Percentiles rank a stretch among this genome's conserved stretches.
Conservation (phyloP, 2,329 filamentous ascomycete genomes). For the Orbilia javanica region DNA sequence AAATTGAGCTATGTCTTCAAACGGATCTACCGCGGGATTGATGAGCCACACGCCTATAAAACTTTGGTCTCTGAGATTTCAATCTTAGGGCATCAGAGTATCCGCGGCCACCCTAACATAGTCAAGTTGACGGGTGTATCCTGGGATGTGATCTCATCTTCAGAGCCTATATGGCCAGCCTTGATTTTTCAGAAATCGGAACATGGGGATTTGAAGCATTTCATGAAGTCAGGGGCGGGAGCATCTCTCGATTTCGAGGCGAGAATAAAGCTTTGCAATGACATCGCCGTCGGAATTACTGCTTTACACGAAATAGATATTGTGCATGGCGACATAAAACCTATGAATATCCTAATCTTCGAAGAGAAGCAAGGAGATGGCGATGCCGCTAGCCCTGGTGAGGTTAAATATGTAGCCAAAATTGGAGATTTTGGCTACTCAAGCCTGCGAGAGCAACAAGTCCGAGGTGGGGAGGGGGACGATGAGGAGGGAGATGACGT, state of each 20-base stretch:
- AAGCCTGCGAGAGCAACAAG: slow-evolving; percentile 27
- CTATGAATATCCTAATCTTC: slow-evolving; percentile 57
- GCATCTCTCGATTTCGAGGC: not conserved
- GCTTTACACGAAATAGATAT: slow-evolving; percentile 44
- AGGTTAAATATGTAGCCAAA: not conserved
- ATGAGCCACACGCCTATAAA: slow-evolving; percentile 22
- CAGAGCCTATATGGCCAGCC: slow-evolving; percentile 11
- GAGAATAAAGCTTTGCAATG: slow-evolving; percentile 28
- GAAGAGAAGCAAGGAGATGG: not conserved
- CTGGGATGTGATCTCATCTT: slow-evolving; percentile 19
- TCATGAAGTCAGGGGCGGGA: not conserved
- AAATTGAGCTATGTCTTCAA: slow-evolving; percentile 60
- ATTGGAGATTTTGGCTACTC: slow-evolving; percentile 24
- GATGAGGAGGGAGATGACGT: slow-evolving; percentile 21
- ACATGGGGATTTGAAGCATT: slow-evolving; percentile 16
- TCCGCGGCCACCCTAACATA: slow-evolving; percentile 37
- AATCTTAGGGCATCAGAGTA: slow-evolving; percentile 10
- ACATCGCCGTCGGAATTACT: slow-evolving; percentile 40
- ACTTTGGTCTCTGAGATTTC: slow-evolving; percentile 19
- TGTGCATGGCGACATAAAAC: slow-evolving; percentile 59
- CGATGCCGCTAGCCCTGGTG: no score
- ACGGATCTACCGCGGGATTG: slow-evolving; percentile 25
- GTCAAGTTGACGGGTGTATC: slow-evolving; percentile 21
- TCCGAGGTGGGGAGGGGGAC: slow-evolving; percentile 1
- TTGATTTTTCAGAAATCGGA: slow-evolving; percentile 19